Conservation (phyloP, 1,139 yeast genomes). For the Debaryomyces nepalensis region DNA sequence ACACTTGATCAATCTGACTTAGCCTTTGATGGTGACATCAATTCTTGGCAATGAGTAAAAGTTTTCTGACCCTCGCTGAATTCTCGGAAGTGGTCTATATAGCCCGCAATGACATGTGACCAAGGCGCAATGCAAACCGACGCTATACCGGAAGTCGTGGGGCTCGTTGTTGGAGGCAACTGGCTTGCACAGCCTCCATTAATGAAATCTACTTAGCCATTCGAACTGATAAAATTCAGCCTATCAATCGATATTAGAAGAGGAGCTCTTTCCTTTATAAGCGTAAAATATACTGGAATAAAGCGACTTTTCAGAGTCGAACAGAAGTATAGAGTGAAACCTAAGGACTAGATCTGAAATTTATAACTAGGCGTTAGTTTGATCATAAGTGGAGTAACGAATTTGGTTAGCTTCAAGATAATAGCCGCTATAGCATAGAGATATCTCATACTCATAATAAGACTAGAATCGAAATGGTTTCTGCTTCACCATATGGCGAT, state of each 20-base stretch:
- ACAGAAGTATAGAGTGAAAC: background rate
- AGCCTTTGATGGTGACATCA: too few relatives aligned
- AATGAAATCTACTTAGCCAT: background rate
- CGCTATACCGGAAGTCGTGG: background rate
- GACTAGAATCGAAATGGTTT: conserved; percentile 1
- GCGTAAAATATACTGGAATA: background rate
- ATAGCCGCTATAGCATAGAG: background rate
- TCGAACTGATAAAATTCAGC: background rate
- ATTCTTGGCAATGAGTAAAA: too few relatives aligned
- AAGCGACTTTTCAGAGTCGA: background rate
- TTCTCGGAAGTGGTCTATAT: too few relatives aligned
- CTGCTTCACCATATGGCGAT: conserved; percentile 1
- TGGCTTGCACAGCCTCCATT: conserved; percentile 11
- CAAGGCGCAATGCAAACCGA: background rate
- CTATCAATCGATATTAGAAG: background rate
- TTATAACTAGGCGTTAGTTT: too few relatives aligned
- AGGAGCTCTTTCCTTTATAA: background rate
- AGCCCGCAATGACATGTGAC: too few relatives aligned
- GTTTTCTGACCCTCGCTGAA: too few relatives aligned
- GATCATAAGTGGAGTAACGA: too few relatives aligned
- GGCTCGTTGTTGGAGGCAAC: too few relatives aligned
- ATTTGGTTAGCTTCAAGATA: too few relatives aligned
- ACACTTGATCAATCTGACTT: too few relatives aligned
- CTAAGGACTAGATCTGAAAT: too few relatives aligned
- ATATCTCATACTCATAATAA: background rate